Percentiles rank a stretch among this genome's conserved stretches.
These are phyloP conservation scores for Aegilops longissima DNA, from an alignment of 176 grass and related monocot species.

Conservation along the genomic window DNA sequence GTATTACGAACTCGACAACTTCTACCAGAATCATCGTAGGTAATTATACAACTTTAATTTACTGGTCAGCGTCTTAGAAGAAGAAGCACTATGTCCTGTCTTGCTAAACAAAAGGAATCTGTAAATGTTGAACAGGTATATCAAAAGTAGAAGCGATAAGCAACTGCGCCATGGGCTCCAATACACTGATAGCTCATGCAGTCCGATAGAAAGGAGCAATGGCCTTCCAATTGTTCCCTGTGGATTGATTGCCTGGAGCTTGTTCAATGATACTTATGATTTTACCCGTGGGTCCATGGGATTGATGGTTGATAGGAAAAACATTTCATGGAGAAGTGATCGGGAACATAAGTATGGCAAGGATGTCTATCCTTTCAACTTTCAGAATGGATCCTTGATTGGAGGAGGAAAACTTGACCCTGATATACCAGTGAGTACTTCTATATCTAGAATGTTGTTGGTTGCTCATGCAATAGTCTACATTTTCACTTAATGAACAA, in stretches of 20 bases:
- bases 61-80: neutral
- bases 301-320: constrained; percentile 70
- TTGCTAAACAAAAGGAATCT: constrained; percentile 26
- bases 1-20: constrained; percentile 95
- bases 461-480: neutral
- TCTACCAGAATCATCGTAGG: constrained; percentile 97
- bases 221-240: constrained; percentile 83
- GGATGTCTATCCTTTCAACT: constrained; percentile 91
- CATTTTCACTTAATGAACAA: constrained; percentile 9
- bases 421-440: constrained; percentile 63
- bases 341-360: constrained; percentile 85
- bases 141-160: constrained; percentile 89
- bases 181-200: constrained; percentile 55
- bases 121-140: constrained; percentile 48
- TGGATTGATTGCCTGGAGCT: constrained; percentile 93
- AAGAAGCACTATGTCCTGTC: neutral
- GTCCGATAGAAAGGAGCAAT: constrained; percentile 51
- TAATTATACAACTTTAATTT: constrained; percentile 30
- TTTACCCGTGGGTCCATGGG: constrained; percentile 49
- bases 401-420: constrained; percentile 84
- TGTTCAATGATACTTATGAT: constrained; percentile 96
- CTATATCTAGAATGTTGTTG: neutral
- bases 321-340: constrained; percentile 95
- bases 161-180: constrained; percentile 62
- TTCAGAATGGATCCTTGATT: constrained; percentile 91